Evolutionary conservation across 1,284 basidiomycete species (phyloP).

Genomic region (Boletus coffeatus): DNA sequence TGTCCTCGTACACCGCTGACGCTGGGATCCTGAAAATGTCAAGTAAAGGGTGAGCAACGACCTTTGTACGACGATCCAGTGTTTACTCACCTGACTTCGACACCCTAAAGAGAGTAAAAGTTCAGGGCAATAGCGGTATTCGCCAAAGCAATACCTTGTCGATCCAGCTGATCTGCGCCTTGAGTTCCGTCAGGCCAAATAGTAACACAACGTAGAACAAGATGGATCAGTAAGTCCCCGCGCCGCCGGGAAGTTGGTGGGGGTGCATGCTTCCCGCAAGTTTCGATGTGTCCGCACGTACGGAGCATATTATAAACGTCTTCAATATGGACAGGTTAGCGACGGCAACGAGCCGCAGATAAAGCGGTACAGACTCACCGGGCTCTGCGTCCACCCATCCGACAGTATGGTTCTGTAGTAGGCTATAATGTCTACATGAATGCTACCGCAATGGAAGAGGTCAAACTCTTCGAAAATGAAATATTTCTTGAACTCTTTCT

Average conservation of each 20-base stretch:
- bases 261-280: conserved; percentile 1
- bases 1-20: conserved; percentile 33
- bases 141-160: conserved; percentile 8
- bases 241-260: not conserved
- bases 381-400: conserved; percentile 21
- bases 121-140: not conserved
- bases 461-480: conserved; percentile 2
- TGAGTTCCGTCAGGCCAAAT: conserved; percentile 24
- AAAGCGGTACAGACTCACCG: conserved; percentile 5
- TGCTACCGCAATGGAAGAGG: not conserved
- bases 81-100: conserved; percentile 24
- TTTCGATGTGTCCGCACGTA: conserved; percentile 12
- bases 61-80: not conserved
- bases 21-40: conserved; percentile 31
- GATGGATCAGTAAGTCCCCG: conserved; percentile 14
- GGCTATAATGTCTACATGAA: conserved; percentile 7
- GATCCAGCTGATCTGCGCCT: conserved; percentile 23
- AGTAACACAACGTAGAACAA: conserved; percentile 17
- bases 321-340: not conserved
- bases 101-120: conserved; percentile 16
- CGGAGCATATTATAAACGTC: conserved; percentile 5
- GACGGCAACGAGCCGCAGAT: not conserved
- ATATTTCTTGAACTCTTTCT: conserved; percentile 25
- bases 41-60: not conserved
- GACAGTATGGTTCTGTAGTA: conserved; percentile 8